phyloP scores from a whole-genome alignment of 1,284 basidiomycete species.

The Xerocomus minutiporus region DNA sequence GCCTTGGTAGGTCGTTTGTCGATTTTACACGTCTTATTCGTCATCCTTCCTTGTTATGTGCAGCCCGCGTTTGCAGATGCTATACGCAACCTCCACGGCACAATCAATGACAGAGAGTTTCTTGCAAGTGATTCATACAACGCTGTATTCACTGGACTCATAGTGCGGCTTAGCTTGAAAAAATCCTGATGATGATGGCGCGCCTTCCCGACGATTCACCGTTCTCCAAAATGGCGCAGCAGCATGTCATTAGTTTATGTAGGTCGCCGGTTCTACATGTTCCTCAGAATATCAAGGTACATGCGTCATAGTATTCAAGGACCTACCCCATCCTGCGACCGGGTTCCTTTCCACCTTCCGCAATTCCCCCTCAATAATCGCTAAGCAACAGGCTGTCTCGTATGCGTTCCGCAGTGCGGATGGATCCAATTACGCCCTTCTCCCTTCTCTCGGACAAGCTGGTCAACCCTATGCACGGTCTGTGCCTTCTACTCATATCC shows the following conservation, averaged over 20 bases:
- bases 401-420: conserved; percentile 55
- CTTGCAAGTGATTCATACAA: conserved; percentile 36
- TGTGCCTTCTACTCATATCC: conserved; percentile 50
- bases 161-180: conserved; percentile 45
- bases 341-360: conserved; percentile 40
- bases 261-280: conserved; percentile 20
- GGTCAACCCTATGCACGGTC: conserved; percentile 68
- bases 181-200: conserved; percentile 51
- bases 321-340: conserved; percentile 64
- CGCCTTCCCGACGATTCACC: conserved; percentile 36
- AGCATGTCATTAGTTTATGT: conserved; percentile 48
- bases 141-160: conserved; percentile 3
- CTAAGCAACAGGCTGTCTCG: conserved; percentile 16
- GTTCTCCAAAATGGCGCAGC: conserved; percentile 41
- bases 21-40: not conserved
- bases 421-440: conserved; percentile 53
- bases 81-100: conserved; percentile 40
- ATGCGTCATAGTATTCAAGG: conserved; percentile 43
- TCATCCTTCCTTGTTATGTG: not conserved
- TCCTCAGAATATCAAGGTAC: not conserved
- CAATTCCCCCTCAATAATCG: not conserved
- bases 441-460: conserved; percentile 56
- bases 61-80: conserved; percentile 53
- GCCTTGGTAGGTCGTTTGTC: conserved; percentile 20
- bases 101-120: conserved; percentile 55